Evolutionary conservation across 306 rosid species (phyloP).

Genomic region (Pachyrhizus erosus): DNA sequence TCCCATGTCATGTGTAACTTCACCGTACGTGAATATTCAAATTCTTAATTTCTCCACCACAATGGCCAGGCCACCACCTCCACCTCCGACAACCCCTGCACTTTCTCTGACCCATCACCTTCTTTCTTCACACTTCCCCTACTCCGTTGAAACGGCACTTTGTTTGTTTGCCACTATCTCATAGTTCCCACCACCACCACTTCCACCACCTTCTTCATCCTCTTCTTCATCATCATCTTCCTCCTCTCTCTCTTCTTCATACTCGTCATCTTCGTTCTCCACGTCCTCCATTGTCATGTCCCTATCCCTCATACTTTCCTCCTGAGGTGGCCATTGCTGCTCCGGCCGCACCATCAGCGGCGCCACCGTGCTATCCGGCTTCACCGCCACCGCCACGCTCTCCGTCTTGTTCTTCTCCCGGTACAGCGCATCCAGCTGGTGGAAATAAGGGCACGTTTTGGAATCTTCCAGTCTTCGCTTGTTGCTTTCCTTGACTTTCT

Average conservation of each 20-base stretch:
- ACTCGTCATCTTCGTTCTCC: constrained; percentile 48
- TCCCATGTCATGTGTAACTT: constrained; percentile 38
- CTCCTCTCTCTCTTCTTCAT: constrained; percentile 46
- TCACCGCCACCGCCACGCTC: neutral
- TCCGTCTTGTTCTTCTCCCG: constrained; percentile 57
- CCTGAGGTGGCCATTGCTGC: constrained; percentile 95
- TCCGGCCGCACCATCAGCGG: constrained; percentile 91
- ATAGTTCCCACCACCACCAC: constrained; percentile 47
- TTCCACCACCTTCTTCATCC: constrained; percentile 44
- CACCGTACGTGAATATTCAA: constrained; percentile 37
- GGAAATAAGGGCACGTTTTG: constrained; percentile 92
- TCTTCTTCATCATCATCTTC: constrained; percentile 45
- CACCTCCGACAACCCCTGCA: constrained; percentile 52
- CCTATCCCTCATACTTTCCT: neutral
- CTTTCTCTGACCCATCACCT: constrained; percentile 37
- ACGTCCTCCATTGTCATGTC: constrained; percentile 40
- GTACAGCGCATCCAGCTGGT: constrained; percentile 75
- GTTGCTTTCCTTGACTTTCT: constrained; percentile 91
- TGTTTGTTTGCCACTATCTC: constrained; percentile 72
- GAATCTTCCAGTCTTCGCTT: constrained; percentile 82
- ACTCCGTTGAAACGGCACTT: constrained; percentile 29
- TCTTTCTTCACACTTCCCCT: constrained; percentile 19
- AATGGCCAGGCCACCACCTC: too few relatives aligned
- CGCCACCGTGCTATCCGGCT: constrained; percentile 50
- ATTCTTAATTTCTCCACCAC: constrained; percentile 23